Base-by-base conservation (phyloP, 2,329 filamentous ascomycete species). In the Rugonectria rugulosa region DNA sequence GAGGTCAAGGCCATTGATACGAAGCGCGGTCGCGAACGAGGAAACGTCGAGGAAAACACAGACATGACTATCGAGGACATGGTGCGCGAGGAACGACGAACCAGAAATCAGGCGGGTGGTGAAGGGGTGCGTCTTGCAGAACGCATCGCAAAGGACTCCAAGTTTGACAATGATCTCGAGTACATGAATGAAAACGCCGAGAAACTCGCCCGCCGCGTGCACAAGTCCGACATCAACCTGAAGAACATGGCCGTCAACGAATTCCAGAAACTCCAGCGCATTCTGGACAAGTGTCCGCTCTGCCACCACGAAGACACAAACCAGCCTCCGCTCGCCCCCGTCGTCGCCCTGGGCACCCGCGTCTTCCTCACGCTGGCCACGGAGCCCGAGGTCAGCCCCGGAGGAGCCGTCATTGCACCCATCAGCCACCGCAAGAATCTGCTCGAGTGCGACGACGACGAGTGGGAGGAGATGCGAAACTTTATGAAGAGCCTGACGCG, bases 381-480 rank as follows among this genome's bases (percentile, higher is more conserved):
- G 0, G 88, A 94, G 64, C 96, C 95, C 0, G 94, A 98, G 70
- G 79, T 99, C 37, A 90, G 85, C 63, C 83, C 90, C 44, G 91
- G 91, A 40, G 89, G 92, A 43, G 91, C 93, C 6, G 88, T 95
- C 53, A 95, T 99, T 59, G 92, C 93, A 3, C 95, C 95, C 6
- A 86, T 95, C 19, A 86, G 92, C 64, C 95, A 99, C 72, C 88
- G 88, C 47, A 87, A 82, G 20, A 99, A 98, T 72, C 85, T 99
- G 0, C 79, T 99, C n/a, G 94, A 97, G 73, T 99, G 95, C 73
- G 94, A 98, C 73, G 94, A 99, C 69, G 95, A 99, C 70, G 95
- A 99, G 72, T 99, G 96, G 96, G 95, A 99, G 71, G 95, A 99
- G 75, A 88, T 99, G 6, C 90, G 95, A 64, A 99, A 99, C 73